These are phyloP conservation scores for Melaleuca alternifolia DNA, from an alignment of 345 rosid species.

Conservation along the genomic window DNA sequence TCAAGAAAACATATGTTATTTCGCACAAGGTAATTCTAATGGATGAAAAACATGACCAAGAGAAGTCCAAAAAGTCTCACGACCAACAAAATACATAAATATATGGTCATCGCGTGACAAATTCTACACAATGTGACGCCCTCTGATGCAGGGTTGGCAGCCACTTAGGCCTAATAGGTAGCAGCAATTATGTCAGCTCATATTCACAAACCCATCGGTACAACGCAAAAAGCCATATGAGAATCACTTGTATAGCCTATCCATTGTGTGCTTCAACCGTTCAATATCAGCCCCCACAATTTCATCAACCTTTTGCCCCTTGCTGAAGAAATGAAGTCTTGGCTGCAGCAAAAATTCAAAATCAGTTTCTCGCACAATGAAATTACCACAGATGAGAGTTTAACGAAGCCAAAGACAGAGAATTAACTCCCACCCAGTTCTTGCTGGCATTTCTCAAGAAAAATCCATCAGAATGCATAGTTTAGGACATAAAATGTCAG, in stretches of 20 bases:
- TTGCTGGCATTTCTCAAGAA: too few species aligned
- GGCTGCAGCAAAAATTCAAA: conserved; percentile 39
- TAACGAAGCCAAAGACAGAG: neutral
- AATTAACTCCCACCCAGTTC: neutral
- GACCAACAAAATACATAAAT: neutral
- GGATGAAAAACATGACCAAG: neutral
- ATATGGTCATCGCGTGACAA: neutral
- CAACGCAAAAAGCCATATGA: neutral
- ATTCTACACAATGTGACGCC: neutral
- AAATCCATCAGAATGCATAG: neutral
- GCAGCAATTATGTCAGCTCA: neutral
- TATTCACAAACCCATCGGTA: neutral
- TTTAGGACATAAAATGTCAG: neutral
- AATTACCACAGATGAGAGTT: neutral
- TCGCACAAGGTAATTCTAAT: neutral
- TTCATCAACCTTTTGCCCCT: conserved; percentile 53
- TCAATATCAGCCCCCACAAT: conserved; percentile 58
- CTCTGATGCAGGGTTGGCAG: neutral
- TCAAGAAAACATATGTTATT: neutral
- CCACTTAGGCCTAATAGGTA: neutral
- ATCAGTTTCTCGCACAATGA: neutral
- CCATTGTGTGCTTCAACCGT: conserved; percentile 46
- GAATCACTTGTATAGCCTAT: conserved; percentile 49
- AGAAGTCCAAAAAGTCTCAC: neutral
- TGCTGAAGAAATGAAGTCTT: conserved; percentile 54